A percentile compares a stretch with the other conserved stretches of the same genome.
Evolutionary conservation across 371 early-diverging fungal genomes (phyloP).

Genomic region (Syncephalis fuscata): DNA sequence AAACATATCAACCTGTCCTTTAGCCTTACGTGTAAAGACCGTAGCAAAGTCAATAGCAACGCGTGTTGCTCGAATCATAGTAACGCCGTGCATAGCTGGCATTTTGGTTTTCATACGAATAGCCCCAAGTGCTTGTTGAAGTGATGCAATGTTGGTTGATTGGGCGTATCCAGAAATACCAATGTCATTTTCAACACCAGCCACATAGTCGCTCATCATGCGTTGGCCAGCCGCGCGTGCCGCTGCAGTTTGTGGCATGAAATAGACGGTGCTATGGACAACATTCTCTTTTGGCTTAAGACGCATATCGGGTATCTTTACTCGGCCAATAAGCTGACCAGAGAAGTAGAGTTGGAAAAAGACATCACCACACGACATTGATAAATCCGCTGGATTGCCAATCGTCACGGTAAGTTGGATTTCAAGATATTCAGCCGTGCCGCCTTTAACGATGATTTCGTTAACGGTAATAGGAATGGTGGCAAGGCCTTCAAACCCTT

Average conservation of each 20-base stretch:
- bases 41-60: conserved; percentile 3
- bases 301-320: conserved; percentile 1
- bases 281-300: conserved; percentile 4
- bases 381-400: conserved; percentile 30
- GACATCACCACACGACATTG: conserved; percentile 24
- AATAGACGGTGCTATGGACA: not conserved
- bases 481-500: conserved; percentile 37
- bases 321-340: conserved; percentile 1
- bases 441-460: conserved; percentile 32
- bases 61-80: conserved; percentile 1
- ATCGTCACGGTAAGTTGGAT: conserved; percentile 29
- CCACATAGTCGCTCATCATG: conserved; percentile 3
- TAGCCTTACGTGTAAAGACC: conserved; percentile 4
- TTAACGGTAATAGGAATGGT: conserved; percentile 26
- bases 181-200: conserved; percentile 1
- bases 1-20: conserved; percentile 4
- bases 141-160: conserved; percentile 2
- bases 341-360: conserved; percentile 1
- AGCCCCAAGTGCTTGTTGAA: conserved; percentile 3
- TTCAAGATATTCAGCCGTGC: conserved; percentile 19
- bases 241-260: conserved; percentile 1
- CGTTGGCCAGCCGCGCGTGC: conserved; percentile 4
- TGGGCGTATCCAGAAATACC: conserved; percentile 2
- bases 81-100: conserved; percentile 2
- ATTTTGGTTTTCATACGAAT: conserved; percentile 1